Evolutionary conservation across 495 filamentous ascomycete species (phyloP), one percentile per base, ranked within the genome.

Genomic region (Podospora pseudopauciseta): DNA sequence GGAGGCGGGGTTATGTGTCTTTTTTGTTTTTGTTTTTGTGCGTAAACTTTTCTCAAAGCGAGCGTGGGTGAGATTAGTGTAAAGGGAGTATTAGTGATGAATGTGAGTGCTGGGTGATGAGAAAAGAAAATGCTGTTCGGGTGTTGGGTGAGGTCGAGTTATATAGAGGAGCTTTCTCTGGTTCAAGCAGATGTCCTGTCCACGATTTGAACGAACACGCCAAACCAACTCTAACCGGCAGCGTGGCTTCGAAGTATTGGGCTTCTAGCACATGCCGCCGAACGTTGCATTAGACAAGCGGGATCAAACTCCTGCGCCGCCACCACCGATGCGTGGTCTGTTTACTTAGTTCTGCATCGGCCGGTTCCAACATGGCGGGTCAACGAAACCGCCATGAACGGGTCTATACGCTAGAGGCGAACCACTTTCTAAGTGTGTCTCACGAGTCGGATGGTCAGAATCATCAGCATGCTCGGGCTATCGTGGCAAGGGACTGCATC

Each of bases 31-130:
- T 57, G 15, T 26, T 56, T 28, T 32, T 3, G 53, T 34, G 16
- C 20, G 16, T 56, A n/a, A 54, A 59, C 49, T 26, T 59, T 34
- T 44, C 7, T 66, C 23, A 32, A 23, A 60, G 65, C 32, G 65
- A 66, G 26, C 16, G 65, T 66, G 65, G 28, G 57, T 53, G 34
- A 26, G 19, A 26, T 49, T 56, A 23, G 55, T 39, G 60, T 53
- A 32, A 28, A 61, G 67, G 32, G 39, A 1, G 49, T 55, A 28
- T 16, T 54, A 65, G 34, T 54, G 65, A 67, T 55, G 57, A 60
- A 23, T 23, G 18, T 60, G 56, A 60, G 23, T 61, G 58, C 49
- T 67, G 65, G 20, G 61, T 67, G 65, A 62, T 32, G 60, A 67
- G 53, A 28, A 49, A 26, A 19, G 53, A 27, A 39, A 13, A 60